Base-by-base conservation (phyloP, 1,284 basidiomycete genomes). In the Ganoderma multipileum region DNA sequence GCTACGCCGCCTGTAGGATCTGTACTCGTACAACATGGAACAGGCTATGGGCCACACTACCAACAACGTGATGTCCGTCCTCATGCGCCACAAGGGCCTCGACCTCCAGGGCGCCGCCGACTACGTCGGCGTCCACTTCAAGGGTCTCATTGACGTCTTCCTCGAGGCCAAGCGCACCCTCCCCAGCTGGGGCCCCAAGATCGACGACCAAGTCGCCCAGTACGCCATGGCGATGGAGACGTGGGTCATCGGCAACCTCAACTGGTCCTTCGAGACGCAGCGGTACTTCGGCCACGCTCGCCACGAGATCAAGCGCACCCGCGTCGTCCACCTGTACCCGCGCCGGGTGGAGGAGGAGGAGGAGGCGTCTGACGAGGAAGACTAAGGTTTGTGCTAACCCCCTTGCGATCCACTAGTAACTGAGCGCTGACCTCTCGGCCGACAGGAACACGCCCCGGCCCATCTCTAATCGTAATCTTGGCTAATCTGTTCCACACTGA, bases 11-110 rank as follows among this genome's bases (percentile, higher is more conserved):
- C 57, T 69, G 36, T 71, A 91, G 91, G 90, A 92, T 65, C 80
- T 91, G 16, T 91, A 91, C 74, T 91, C 89, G 9, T 92, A 91
- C 79, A 87, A 90, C 76, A 88, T 90, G 85, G 90, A 92, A 75
- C 88, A 91, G 76, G 85, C 88, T 50, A 89, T 88, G 77, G 90
- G 89, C n/a, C 86, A 87, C 67, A 84, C 82, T 23, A 86, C 86
- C 60, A 90, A 90, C 76, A 92, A 92, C 74, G 83, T 91, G 71
- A 82, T 92, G 57, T 89, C 89, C 3, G 88, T 92, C 39, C 83
- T 90, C 63, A 90, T 91, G 88, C 81, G 85, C 68, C 83, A 85
- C 65, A 83, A 83, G 61, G 74, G 79, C 30, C 77, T 86, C 64
- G 79, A 82, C 68, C 79, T 91, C 26, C 91, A 91, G 77, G 82